Conservation (phyloP, 139 green algal species). For the Desmodesmus armatus region DNA sequence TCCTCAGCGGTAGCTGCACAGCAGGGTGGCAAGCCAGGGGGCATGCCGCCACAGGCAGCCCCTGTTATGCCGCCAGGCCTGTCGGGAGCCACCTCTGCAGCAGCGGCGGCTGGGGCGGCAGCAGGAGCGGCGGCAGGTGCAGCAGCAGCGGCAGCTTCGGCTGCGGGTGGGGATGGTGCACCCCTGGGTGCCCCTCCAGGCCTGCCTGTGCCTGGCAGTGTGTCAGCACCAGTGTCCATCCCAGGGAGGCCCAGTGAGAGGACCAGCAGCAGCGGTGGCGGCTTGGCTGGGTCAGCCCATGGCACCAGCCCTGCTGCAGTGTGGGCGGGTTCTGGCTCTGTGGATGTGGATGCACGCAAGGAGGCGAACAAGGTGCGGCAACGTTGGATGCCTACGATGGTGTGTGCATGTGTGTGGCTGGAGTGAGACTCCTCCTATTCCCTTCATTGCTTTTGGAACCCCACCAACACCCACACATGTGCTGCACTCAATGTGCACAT, state of each 20-base stretch:
- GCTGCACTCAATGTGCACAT: too few relatives aligned
- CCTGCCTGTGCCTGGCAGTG: background rate
- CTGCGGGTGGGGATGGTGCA: background rate
- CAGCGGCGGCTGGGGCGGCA: background rate
- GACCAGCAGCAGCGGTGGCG: conserved; percentile 26
- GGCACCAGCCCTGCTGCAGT: conserved; percentile 4
- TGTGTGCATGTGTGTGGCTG: conserved; percentile 20
- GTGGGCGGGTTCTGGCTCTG: background rate
- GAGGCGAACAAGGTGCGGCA: conserved; percentile 42
- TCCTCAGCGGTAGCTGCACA: background rate
- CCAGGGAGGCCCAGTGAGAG: background rate
- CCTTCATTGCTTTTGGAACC: too few relatives aligned
- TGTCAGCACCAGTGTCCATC: conserved; percentile 30
- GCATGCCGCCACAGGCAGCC: too few relatives aligned
- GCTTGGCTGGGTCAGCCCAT: conserved; percentile 1
- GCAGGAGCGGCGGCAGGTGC: background rate
- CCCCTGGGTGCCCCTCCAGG: conserved; percentile 1
- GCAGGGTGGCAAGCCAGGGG: too few relatives aligned
- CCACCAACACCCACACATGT: too few relatives aligned
- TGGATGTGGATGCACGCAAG: conserved; percentile 22
- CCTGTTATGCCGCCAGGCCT: too few relatives aligned
- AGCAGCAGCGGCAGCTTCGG: conserved; percentile 4
- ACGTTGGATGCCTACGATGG: too few relatives aligned
- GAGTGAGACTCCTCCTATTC: too few relatives aligned
- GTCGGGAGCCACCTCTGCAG: background rate